Base-by-base conservation (phyloP, 2,329 filamentous ascomycete genomes). In the Akanthomyces muscarius region DNA sequence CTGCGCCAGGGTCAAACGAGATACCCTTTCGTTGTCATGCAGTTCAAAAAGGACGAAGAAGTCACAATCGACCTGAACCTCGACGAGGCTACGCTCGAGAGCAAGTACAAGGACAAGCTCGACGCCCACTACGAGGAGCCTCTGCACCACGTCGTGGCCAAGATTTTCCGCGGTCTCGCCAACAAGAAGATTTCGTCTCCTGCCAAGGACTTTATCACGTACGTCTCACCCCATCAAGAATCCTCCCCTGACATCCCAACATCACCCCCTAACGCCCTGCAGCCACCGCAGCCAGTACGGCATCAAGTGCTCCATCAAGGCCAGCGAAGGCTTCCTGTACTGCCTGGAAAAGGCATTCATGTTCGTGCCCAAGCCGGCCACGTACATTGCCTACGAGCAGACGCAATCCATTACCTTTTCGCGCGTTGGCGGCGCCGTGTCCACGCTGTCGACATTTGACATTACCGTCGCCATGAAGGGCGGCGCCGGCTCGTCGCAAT, bases 271-370 rank as follows among this genome's bases (percentile, higher is more conserved):
- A 57, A 47, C 65, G 48, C 8, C 2, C 45, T 28, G 7, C 58
- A 86, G 90, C 68, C 95, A 98, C 78, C 92, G 97, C 74, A 87
- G 90, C 71, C 93, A 97, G 76, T 91, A 89, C 69, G 95, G 95
- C 64, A 96, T 99, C 77, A 99, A 99, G 80, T 99, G 95, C 77
- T 96, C 93, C n/a, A 97, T 99, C 86, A 99, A 99, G 79, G 96
- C 96, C 61, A 97, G 96, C 76, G 95, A 99, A 79, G 95, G 96
- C 65, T 93, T 97, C 73, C 81, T 99, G 57, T 99, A 96, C 84
- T 97, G 93, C 75, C 80, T 99, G 68, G 95, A 99, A 77, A 97
- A 97, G 79, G 94, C 93, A 8, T 96, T 99, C 77, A 96, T 99
- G 86, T 99, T 99, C 75, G 95, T 99, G 18, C 95, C 95, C 38